Base-by-base conservation (phyloP, 805 yeast genomes). In the Torulaspora indica region DNA sequence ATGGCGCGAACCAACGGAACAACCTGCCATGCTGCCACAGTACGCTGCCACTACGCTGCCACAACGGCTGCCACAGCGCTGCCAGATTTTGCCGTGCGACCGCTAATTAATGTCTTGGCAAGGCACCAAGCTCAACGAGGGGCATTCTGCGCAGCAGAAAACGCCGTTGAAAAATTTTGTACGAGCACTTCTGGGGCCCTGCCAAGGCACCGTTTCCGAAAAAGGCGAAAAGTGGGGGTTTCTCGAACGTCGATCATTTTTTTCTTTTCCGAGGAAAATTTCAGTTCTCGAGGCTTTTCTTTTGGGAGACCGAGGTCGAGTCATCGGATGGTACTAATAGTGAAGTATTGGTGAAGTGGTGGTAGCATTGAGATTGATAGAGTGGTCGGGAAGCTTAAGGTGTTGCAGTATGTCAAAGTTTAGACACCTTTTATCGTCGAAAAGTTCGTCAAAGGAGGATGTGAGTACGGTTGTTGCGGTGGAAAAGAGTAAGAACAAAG, bases 401-500 rank as follows among this genome's bases (percentile, higher is more conserved):
- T 8, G 14, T 12, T 31, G 12, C 14, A 15, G 20, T 3, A 40
- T 40, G 43, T 40, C 43, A n/a, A 40, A 32, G 30, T 12, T 32
- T 8, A 12, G 32, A 25, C 40, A 36, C 32, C 25, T 34, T 8
- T 12, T 34, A 15, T 34, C 28, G n/a, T 25, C 37, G 3, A 28
- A 28, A 12, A 17, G 4, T n/a, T 22, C 32, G 5, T 12, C 23
- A 2, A 31, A 40, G 20, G 34, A 33, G 12, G 43, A 40, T 40
- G 15, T 17, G 1, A 14, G 29, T 9, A 13, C 42, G 3, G 15
- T n/a, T 5, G 13, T 29, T 14, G 40, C 22, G 2, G 34, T 39
- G 9, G 44, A 30, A n/a, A 40, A 45, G 30, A 18, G 10, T 22
- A 22, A 44, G 18, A 35, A 18, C 12, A 17, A 35, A 17, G 40